These are phyloP conservation scores for apple (Malus domestica) DNA, from an alignment of 306 rosid species.

Conservation along the genomic window DNA sequence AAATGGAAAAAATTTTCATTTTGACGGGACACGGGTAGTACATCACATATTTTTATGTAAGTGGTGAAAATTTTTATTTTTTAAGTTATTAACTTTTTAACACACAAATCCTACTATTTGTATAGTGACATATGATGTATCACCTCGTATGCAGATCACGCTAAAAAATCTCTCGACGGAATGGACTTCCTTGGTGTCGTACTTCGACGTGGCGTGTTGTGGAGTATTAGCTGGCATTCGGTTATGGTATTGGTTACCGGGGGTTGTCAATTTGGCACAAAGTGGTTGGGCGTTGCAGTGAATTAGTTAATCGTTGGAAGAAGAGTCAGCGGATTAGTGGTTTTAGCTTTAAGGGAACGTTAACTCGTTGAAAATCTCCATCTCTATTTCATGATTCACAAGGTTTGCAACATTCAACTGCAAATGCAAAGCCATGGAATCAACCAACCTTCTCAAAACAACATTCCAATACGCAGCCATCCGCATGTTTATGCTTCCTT, in stretches of 20 bases:
- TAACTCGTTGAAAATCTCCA: not conserved
- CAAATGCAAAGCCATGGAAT: not conserved
- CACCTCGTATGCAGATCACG: no score
- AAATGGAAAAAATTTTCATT: not conserved
- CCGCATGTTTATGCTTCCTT: not conserved
- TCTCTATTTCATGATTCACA: not conserved
- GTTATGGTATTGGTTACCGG: not conserved
- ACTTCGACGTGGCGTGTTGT: not conserved
- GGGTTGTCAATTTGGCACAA: not conserved
- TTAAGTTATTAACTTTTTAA: no score
- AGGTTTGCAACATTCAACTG: not conserved
- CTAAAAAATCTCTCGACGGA: no score
- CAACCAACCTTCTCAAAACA: not conserved
- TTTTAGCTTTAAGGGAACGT: no score
- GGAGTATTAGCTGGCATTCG: not conserved
- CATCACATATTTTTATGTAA: no score
- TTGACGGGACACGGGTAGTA: no score
- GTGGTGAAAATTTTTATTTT: no score
- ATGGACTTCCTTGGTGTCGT: not conserved
- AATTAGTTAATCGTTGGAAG: conserved; percentile 4
- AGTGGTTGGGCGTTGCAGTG: not conserved
- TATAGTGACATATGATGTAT: no score
- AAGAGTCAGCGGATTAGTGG: conserved; percentile 19
- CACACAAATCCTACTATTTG: no score
- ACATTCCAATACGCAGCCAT: not conserved